These are phyloP conservation scores for Pyrenophora tritici-repentis DNA, from an alignment of 2,329 filamentous ascomycete genomes.

Conservation along the genomic window DNA sequence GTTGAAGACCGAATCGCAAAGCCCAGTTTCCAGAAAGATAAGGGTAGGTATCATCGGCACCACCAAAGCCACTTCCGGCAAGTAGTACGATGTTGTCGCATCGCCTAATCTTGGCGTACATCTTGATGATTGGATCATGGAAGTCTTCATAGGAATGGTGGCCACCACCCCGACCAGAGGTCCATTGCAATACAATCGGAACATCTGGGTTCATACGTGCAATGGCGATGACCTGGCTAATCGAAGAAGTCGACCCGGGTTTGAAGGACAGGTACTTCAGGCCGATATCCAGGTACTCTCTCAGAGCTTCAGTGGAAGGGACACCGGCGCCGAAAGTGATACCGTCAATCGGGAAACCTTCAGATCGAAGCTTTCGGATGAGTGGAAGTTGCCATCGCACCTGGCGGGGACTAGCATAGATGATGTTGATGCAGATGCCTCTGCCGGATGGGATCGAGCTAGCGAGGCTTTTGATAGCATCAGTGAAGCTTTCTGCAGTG, in stretches of 20 bases:
- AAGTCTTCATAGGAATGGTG: conserved; percentile 97
- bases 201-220: conserved; percentile 92
- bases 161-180: conserved; percentile 88
- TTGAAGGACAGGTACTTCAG: conserved; percentile 95
- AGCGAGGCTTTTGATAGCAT: conserved; percentile 83
- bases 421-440: conserved; percentile 87
- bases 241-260: conserved; percentile 78
- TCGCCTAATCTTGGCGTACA: conserved; percentile 87
- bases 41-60: conserved; percentile 86
- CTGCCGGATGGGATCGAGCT: conserved; percentile 80
- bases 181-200: conserved; percentile 94
- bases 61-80: conserved; percentile 89
- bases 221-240: conserved; percentile 89
- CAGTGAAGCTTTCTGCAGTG: conserved; percentile 79
- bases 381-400: conserved; percentile 94
- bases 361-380: conserved; percentile 75
- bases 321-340: conserved; percentile 92
- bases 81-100: conserved; percentile 86
- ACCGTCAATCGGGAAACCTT: conserved; percentile 89
- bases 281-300: conserved; percentile 87
- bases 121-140: conserved; percentile 86
- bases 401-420: conserved; percentile 86
- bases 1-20: conserved; percentile 81
- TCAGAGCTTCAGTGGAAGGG: conserved; percentile 88
- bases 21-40: conserved; percentile 91